These are phyloP conservation scores for Spergularia azorica DNA, from an alignment of 179 eudicot species.

Conservation along the genomic window DNA sequence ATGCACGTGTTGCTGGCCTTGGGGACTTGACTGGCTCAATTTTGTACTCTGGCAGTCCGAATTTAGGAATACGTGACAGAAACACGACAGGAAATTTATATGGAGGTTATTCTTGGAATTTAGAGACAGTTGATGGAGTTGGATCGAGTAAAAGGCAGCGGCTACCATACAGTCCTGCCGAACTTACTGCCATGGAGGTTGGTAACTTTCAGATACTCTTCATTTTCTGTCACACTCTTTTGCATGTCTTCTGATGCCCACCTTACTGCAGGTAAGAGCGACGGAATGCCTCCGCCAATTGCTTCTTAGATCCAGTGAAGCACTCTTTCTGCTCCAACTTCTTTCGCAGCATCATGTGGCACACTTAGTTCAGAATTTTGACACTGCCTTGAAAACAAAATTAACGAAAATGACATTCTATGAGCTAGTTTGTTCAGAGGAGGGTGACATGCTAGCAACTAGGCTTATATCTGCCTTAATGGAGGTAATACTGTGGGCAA, in stretches of 20 bases:
- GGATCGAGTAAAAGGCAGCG: constrained; percentile 86
- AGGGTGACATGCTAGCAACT: constrained; percentile 87
- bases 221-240: background rate
- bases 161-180: constrained; percentile 80
- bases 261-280: constrained; percentile 76
- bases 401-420: constrained; percentile 81
- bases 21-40: constrained; percentile 97
- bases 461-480: constrained; percentile 90
- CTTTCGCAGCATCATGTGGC: constrained; percentile 86
- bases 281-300: constrained; percentile 93
- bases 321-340: constrained; percentile 82
- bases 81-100: constrained; percentile 72
- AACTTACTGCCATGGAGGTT: constrained; percentile 97
- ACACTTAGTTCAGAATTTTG: constrained; percentile 78
- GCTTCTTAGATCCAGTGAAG: constrained; percentile 92
- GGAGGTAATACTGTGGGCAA: constrained; percentile 67
- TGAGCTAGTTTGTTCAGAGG: constrained; percentile 92
- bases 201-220: background rate
- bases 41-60: constrained; percentile 65
- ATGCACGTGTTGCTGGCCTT: constrained; percentile 90
- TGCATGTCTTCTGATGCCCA: constrained; percentile 14
- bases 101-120: constrained; percentile 66
- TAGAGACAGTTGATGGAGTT: constrained; percentile 57
- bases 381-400: constrained; percentile 49
- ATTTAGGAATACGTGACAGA: constrained; percentile 63